phyloP scores from a whole-genome alignment of 2,329 filamentous ascomycete species.

The Aspergillus costaricaensis region DNA sequence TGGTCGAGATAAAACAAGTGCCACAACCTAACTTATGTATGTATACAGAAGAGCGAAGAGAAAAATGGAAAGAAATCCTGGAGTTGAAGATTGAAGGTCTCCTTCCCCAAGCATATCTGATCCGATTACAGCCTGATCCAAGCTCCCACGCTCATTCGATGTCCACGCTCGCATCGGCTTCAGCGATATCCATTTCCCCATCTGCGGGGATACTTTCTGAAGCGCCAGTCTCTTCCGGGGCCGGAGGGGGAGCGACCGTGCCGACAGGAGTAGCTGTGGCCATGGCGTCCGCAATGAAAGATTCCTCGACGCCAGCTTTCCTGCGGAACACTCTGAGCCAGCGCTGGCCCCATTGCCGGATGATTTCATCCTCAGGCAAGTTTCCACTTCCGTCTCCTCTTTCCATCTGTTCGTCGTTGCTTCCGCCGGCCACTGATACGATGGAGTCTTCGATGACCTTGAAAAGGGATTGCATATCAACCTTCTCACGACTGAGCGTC shows the following conservation, averaged over 20 bases:
- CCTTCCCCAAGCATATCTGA: neutral
- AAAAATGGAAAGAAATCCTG: neutral
- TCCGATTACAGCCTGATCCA: neutral
- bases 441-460: conserved; percentile 77
- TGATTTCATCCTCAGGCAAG: conserved; percentile 61
- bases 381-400: conserved; percentile 54
- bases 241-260: conserved; percentile 32
- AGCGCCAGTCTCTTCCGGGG: conserved; percentile 13
- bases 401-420: conserved; percentile 75
- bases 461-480: conserved; percentile 78
- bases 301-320: conserved; percentile 82
- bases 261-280: conserved; percentile 49
- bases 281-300: conserved; percentile 61
- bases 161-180: conserved; percentile 23
- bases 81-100: too few species aligned
- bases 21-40: conserved; percentile 1
- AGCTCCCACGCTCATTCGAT: conserved; percentile 9
- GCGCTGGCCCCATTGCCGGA: conserved; percentile 77
- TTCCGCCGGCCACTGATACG: conserved; percentile 69
- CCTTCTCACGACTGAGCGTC: conserved; percentile 68
- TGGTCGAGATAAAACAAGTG: neutral
- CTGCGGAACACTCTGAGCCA: conserved; percentile 86
- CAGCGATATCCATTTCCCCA: conserved; percentile 35
- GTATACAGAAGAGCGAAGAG: conserved; percentile 5
- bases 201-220: conserved; percentile 23